These are phyloP conservation scores for Metschnikowia bowlesiae DNA, from an alignment of 805 yeast genomes.

Conservation along the genomic window DNA sequence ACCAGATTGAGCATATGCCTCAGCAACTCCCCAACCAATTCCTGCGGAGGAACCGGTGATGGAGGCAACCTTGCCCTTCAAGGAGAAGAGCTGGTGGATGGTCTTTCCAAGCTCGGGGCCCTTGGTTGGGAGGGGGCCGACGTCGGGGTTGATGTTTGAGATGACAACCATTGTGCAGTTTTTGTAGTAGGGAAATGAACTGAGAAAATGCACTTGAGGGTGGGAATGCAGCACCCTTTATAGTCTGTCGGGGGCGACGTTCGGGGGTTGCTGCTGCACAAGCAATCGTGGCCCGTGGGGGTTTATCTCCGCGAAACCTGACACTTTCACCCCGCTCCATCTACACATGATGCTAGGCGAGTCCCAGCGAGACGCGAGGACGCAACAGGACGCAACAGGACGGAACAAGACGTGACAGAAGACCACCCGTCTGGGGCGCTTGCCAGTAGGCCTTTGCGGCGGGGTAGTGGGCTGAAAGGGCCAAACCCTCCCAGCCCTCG, in stretches of 20 bases:
- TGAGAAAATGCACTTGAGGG: not conserved
- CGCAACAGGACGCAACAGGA: not conserved
- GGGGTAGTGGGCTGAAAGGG: not conserved
- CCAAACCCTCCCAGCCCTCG: too few species aligned
- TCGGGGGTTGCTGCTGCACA: conserved; percentile 2
- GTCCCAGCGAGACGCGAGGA: not conserved
- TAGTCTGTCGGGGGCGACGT: conserved; percentile 1
- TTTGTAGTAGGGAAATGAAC: conserved; percentile 1
- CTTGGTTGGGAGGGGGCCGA: conserved; percentile 37
- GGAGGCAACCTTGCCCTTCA: conserved; percentile 78
- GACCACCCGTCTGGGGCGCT: not conserved
- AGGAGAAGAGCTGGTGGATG: conserved; percentile 66
- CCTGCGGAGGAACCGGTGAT: conserved; percentile 86
- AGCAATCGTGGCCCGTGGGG: conserved; percentile 2
- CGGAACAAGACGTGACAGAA: too few species aligned
- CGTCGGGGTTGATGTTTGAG: conserved; percentile 28
- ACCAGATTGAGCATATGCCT: conserved; percentile 82
- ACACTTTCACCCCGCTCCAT: not conserved
- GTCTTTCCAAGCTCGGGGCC: conserved; percentile 48
- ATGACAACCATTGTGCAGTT: conserved; percentile 8
- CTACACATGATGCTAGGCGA: not conserved
- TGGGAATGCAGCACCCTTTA: not conserved
- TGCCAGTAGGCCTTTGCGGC: not conserved
- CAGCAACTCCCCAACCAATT: conserved; percentile 77
- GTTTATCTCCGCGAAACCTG: conserved; percentile 1